Evolutionary conservation across 345 rosid genomes (phyloP).

Genomic region (Lagerstroemia speciosa): DNA sequence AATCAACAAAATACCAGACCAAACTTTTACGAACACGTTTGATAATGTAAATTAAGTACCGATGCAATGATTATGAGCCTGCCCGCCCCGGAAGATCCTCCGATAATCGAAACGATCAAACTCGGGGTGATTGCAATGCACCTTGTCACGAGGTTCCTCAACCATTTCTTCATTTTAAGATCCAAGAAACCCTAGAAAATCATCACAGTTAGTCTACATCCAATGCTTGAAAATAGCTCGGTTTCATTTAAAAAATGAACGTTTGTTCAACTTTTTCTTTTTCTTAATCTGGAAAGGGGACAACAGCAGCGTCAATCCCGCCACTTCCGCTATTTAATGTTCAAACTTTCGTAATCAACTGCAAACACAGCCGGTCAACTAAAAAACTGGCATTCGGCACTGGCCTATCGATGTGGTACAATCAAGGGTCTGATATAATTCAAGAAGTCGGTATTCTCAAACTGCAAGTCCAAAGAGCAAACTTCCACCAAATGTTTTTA

Average conservation of each 20-base stretch:
- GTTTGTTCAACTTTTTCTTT: background rate
- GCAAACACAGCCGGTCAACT: too few relatives aligned
- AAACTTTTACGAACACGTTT: background rate
- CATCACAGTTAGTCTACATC: background rate
- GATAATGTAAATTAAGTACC: slow-evolving; percentile 19
- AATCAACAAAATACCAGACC: background rate
- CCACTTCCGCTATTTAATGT: too few relatives aligned
- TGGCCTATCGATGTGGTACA: too few relatives aligned
- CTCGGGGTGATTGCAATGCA: slow-evolving; percentile 55
- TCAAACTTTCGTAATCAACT: too few relatives aligned
- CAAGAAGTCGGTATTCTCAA: too few relatives aligned
- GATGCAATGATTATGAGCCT: slow-evolving; percentile 54
- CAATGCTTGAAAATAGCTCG: background rate
- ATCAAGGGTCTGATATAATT: too few relatives aligned
- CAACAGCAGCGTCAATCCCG: too few relatives aligned
- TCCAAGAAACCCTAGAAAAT: slow-evolving; percentile 52
- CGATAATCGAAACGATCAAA: slow-evolving; percentile 42
- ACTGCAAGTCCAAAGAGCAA: too few relatives aligned
- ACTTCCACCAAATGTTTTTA: too few relatives aligned
- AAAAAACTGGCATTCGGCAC: too few relatives aligned
- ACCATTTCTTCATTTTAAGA: slow-evolving; percentile 48
- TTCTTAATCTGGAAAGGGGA: too few relatives aligned
- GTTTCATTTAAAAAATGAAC: background rate
- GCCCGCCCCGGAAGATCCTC: slow-evolving; percentile 55
- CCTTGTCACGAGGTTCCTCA: slow-evolving; percentile 52